These are phyloP conservation scores for Globisporangium ultimum DNA, from an alignment of 352 stramenopile species.

Conservation along the genomic window DNA sequence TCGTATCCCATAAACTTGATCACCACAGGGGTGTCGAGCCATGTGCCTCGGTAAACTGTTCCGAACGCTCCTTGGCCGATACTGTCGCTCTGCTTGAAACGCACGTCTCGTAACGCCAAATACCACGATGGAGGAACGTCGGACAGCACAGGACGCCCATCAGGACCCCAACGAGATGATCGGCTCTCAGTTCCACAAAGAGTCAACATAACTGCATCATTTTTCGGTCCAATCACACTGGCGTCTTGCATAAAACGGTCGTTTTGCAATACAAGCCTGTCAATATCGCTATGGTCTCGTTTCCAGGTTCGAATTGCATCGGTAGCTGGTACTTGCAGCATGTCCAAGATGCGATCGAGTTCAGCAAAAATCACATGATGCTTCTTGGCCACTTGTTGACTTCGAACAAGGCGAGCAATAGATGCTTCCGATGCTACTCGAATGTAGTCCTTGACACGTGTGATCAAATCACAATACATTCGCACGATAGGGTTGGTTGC, in stretches of 20 bases:
- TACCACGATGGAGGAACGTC: background rate
- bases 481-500: background rate
- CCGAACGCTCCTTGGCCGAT: background rate
- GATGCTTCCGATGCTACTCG: background rate
- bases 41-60: background rate
- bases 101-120: background rate
- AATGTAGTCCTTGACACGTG: background rate
- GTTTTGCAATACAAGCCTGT: background rate
- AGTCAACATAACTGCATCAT: background rate
- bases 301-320: background rate
- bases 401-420: background rate
- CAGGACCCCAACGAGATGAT: no score
- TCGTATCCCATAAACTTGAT: conserved; percentile 1
- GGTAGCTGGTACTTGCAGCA: background rate
- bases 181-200: background rate
- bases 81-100: background rate
- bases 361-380: background rate
- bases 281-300: no score
- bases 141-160: no score
- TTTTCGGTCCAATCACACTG: background rate
- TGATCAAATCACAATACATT: background rate
- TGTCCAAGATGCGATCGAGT: background rate
- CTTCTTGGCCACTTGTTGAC: background rate
- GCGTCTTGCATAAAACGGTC: background rate
- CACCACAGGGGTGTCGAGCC: background rate